These are phyloP conservation scores for Santalum album DNA, from an alignment of 164 flowering plant genomes.

Conservation along the genomic window DNA sequence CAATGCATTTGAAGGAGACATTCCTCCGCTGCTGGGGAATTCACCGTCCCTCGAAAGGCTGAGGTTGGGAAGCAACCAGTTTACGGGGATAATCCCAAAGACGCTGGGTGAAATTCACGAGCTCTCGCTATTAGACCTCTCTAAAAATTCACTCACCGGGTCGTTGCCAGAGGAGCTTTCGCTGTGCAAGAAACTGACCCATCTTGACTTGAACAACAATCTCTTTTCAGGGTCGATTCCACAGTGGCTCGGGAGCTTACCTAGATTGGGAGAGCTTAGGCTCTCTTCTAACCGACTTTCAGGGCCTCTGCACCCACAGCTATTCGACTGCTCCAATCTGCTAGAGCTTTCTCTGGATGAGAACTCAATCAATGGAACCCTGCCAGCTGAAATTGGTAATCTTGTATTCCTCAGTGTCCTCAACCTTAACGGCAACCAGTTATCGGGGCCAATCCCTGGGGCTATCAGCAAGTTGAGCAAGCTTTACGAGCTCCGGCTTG, in stretches of 20 bases:
- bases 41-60: conserved; percentile 66
- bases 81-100: conserved; percentile 58
- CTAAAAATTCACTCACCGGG: conserved; percentile 66
- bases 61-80: conserved; percentile 60
- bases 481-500: conserved; percentile 69
- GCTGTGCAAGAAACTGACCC: conserved; percentile 58
- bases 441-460: conserved; percentile 58
- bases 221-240: conserved; percentile 63
- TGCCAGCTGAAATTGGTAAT: conserved; percentile 54
- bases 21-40: conserved; percentile 63
- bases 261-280: conserved; percentile 73
- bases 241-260: conserved; percentile 68
- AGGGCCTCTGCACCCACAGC: conserved; percentile 58
- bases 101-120: conserved; percentile 46
- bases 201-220: conserved; percentile 74
- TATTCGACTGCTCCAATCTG: conserved; percentile 62
- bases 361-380: conserved; percentile 60
- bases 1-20: conserved; percentile 53
- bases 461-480: conserved; percentile 53
- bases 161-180: conserved; percentile 63
- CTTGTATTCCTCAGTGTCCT: conserved; percentile 65
- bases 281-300: conserved; percentile 54
- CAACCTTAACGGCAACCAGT: conserved; percentile 41
- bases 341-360: conserved; percentile 56
- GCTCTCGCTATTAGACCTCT: conserved; percentile 67